Evolutionary conservation across 768 basidiomycete genomes (phyloP), one percentile per base, ranked within the genome.

Genomic region (Boletus tomentosulus): DNA sequence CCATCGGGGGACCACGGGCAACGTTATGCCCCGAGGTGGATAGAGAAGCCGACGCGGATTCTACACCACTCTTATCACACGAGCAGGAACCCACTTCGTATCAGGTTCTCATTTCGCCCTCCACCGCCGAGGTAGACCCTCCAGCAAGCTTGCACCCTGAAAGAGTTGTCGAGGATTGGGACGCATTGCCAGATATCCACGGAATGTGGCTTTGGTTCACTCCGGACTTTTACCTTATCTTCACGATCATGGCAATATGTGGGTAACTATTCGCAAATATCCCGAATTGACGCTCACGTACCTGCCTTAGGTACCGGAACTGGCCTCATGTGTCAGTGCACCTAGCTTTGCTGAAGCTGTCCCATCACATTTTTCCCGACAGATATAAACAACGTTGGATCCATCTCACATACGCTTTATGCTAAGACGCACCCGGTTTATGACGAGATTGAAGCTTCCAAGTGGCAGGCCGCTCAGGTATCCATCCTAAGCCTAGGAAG

Each of bases 351-450:
- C 16, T 11, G 7, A 28, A 24, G 16, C 3, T 22, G 6, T 24
- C 24, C 11, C 2, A 8, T 27, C 51, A 47, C 42, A 57, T 41
- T 55, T 22, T 44, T 19, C 41, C 22, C 27, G 16, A n/a, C 51
- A 87, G 86, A 85, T 62, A 92, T 93, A 70, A 92, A 92, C 67
- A 92, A 93, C 56, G 89, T 86, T 19, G 89, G 90, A 13, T 81
- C 85, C 1, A 86, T 90, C 57, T 78, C 90, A 0, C 82, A 87
- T 61, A 85, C 76, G 0, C 73, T 88, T 28, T 86, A 83, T 57
- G 79, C 83, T 3, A 75, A 84, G 50, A 79, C 78, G 9, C 78
- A 84, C 43, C 70, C 79, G 0, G 63, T 74, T 3, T 92, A 88
- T 62, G 83, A 92, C 60, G 81, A 82, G 19, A 65, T 78, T 0